Conservation (phyloP, 371 early-diverging fungal genomes). For the Chytridiales sp. region DNA sequence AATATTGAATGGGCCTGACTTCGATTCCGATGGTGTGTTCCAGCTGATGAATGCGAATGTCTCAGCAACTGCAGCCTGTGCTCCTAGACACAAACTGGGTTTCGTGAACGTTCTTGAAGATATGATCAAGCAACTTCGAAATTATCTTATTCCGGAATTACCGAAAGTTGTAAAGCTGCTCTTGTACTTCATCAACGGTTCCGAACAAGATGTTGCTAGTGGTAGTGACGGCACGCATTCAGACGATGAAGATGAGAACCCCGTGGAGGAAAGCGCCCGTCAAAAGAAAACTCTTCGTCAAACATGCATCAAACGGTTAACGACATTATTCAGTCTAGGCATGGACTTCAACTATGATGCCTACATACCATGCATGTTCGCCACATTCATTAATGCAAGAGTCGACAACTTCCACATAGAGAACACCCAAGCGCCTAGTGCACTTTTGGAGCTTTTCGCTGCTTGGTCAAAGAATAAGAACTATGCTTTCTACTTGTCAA, state of each 20-base stretch:
- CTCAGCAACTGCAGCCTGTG: constrained; percentile 35
- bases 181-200: constrained; percentile 64
- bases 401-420: constrained; percentile 71
- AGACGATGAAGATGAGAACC: constrained; percentile 2
- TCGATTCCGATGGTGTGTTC: constrained; percentile 13
- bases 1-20: constrained; percentile 23
- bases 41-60: constrained; percentile 8
- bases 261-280: constrained; percentile 31
- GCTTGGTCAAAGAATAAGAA: constrained; percentile 69
- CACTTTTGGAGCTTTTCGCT: constrained; percentile 71
- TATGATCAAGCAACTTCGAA: constrained; percentile 76
- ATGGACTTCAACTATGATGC: constrained; percentile 69
- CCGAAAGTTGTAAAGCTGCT: constrained; percentile 61
- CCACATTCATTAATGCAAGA: constrained; percentile 65
- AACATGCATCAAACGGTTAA: constrained; percentile 70
- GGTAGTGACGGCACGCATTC: too few species aligned
- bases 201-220: constrained; percentile 24
- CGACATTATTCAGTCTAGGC: constrained; percentile 70
- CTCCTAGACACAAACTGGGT: constrained; percentile 72
- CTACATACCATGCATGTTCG: constrained; percentile 73
- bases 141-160: constrained; percentile 66
- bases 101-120: constrained; percentile 79
- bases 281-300: constrained; percentile 63
- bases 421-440: constrained; percentile 80
- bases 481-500: constrained; percentile 66